Percentiles rank a stretch among this genome's conserved stretches.
Evolutionary conservation across 441 rosid species (phyloP).

Genomic region (Adansonia rubrostipa): DNA sequence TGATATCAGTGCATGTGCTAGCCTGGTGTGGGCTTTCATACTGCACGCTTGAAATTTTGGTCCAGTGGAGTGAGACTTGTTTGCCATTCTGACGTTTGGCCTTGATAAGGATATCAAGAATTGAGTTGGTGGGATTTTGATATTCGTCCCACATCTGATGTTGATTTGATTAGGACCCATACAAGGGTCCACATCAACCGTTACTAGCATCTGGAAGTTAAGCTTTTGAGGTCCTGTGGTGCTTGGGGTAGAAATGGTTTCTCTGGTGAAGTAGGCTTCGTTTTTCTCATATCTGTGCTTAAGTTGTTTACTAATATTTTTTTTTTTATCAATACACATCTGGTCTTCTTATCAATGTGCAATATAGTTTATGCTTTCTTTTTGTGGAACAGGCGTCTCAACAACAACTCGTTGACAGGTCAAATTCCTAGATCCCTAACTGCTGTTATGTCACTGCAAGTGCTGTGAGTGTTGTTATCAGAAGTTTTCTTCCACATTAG

Average conservation of each 20-base stretch:
- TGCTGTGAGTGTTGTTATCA: conserved; percentile 67
- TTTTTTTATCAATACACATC: not conserved
- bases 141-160: not conserved
- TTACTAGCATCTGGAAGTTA: not conserved
- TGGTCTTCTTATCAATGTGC: not conserved
- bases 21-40: not conserved
- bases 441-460: conserved; percentile 60
- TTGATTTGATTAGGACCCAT: not conserved
- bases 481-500: not conserved
- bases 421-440: conserved; percentile 72
- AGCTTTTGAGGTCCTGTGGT: not conserved
- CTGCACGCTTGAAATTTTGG: not conserved
- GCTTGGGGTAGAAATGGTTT: conserved; percentile 4
- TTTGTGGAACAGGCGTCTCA: conserved; percentile 71
- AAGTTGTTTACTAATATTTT: not conserved
- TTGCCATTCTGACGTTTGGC: not conserved
- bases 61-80: not conserved
- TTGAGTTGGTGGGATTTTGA: not conserved
- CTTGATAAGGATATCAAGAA: not conserved
- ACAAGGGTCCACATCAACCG: not conserved
- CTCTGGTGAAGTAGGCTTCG: conserved; percentile 9
- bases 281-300: conserved; percentile 11
- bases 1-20: not conserved
- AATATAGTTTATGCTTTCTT: conserved; percentile 26
- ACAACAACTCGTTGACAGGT: conserved; percentile 75